Conservation (phyloP, 345 rosid species). For the Triadica sebifera region DNA sequence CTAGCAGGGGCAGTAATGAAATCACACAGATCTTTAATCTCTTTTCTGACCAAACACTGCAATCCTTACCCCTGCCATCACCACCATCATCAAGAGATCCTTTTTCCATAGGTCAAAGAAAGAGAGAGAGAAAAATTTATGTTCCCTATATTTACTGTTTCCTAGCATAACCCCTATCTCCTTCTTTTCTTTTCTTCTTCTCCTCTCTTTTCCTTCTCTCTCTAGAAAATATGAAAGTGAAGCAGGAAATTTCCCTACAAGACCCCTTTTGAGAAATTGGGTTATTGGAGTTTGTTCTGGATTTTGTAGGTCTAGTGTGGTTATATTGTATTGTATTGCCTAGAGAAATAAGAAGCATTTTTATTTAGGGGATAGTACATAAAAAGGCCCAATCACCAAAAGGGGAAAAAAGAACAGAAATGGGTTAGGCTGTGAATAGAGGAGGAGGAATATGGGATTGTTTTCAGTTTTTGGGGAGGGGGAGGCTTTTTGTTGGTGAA, state of each 20-base stretch:
- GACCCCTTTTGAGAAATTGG: constrained; percentile 24
- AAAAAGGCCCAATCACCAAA: constrained; percentile 18
- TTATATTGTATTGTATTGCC: background rate
- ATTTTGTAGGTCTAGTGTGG: constrained; percentile 23
- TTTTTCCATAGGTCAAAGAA: constrained; percentile 19
- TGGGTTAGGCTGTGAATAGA: constrained; percentile 43
- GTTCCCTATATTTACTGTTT: constrained; percentile 36
- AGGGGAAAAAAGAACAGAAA: constrained; percentile 23
- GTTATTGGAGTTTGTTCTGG: constrained; percentile 9
- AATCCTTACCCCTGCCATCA: constrained; percentile 38
- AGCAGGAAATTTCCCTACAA: constrained; percentile 18
- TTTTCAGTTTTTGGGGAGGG: background rate
- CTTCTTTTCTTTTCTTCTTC: background rate
- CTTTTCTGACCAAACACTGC: constrained; percentile 51
- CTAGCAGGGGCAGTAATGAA: constrained; percentile 40
- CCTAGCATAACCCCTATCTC: background rate
- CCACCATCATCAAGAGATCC: constrained; percentile 26
- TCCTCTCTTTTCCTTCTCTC: background rate
- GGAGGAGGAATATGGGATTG: constrained; percentile 24
- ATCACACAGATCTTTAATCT: constrained; percentile 47
- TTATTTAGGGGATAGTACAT: constrained; percentile 14
- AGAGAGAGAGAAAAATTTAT: constrained; percentile 9
- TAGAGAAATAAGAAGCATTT: constrained; percentile 1
- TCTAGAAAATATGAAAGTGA: background rate
- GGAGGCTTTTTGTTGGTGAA: constrained; percentile 12